phyloP scores from a whole-genome alignment of 2,329 filamentous ascomycete genomes.

The Cordyceps pruinosa region DNA sequence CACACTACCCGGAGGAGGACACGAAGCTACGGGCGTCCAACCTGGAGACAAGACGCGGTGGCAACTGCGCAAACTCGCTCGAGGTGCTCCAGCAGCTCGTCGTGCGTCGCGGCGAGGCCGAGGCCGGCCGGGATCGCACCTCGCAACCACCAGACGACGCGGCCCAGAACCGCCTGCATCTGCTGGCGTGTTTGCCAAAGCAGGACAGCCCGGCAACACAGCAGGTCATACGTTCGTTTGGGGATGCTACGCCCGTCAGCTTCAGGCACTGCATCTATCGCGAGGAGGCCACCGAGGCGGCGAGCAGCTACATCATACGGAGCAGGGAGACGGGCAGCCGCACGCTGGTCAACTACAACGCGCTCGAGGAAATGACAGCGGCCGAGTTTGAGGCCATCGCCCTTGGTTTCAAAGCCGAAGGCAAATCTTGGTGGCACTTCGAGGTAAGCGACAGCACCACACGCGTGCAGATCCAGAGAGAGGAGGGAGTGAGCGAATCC shows the following conservation, averaged over 20 bases:
- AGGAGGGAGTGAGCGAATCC: neutral
- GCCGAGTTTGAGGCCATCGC: conserved; percentile 49
- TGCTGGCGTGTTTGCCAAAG: conserved; percentile 50
- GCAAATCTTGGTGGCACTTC: conserved; percentile 61
- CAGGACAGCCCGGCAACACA: conserved; percentile 41
- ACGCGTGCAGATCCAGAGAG: neutral
- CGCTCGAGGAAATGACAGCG: conserved; percentile 59
- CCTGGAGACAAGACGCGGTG: conserved; percentile 56
- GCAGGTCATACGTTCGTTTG: conserved; percentile 50
- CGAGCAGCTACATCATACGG: conserved; percentile 63
- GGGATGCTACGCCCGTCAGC: conserved; percentile 33
- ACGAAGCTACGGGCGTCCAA: conserved; percentile 61
- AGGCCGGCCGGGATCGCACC: conserved; percentile 11
- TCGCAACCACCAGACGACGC: neutral
- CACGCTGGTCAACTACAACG: conserved; percentile 65
- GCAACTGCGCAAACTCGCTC: conserved; percentile 66
- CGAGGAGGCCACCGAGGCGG: conserved; percentile 44
- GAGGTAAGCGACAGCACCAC: conserved; percentile 48
- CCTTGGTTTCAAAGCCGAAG: conserved; percentile 28
- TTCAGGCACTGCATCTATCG: conserved; percentile 55
- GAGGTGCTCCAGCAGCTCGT: conserved; percentile 63
- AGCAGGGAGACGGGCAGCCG: conserved; percentile 52
- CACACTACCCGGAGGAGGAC: conserved; percentile 63
- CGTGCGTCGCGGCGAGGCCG: conserved; percentile 3
- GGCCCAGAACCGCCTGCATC: conserved; percentile 28